Percentiles rank a stretch among this genome's conserved stretches.
phyloP scores from a whole-genome alignment of 345 rosid genomes.

The Crucihimalaya himalaica region DNA sequence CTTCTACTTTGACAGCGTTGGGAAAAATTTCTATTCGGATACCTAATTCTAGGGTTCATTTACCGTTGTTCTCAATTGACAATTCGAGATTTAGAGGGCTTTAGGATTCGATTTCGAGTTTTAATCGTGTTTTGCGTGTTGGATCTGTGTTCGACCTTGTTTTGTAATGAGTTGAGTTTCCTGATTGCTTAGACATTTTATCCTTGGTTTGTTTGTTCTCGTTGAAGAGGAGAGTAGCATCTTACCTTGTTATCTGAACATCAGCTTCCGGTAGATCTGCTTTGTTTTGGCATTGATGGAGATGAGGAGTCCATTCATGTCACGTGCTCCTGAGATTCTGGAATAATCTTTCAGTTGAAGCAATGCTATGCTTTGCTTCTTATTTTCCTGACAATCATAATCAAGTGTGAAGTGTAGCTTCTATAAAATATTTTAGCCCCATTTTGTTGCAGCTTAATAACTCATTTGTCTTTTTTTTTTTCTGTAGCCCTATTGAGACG shows the following conservation, averaged over 20 bases:
- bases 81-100: constrained; percentile 44
- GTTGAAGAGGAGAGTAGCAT: not conserved
- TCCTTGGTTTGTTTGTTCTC: not conserved
- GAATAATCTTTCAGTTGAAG: constrained; percentile 1
- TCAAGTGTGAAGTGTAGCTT: constrained; percentile 10
- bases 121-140: constrained; percentile 28
- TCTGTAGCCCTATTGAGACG: constrained; percentile 33
- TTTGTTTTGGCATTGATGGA: not conserved
- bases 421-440: not conserved
- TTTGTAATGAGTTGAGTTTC: constrained; percentile 22
- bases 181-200: constrained; percentile 24
- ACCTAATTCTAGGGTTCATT: constrained; percentile 39
- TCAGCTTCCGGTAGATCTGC: constrained; percentile 18
- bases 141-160: constrained; percentile 56
- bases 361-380: not conserved
- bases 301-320: constrained; percentile 6
- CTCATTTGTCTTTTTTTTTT: constrained; percentile 1
- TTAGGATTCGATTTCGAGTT: constrained; percentile 42
- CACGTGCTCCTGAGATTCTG: not conserved
- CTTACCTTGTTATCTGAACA: not conserved
- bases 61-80: constrained; percentile 40
- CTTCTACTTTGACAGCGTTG: constrained; percentile 3
- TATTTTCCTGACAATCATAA: constrained; percentile 1
- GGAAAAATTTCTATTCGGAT: constrained; percentile 33
- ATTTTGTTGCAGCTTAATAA: constrained; percentile 22